These are phyloP conservation scores for Prasinococcaceae sp. DNA, from an alignment of 139 green algal genomes.

Conservation along the genomic window DNA sequence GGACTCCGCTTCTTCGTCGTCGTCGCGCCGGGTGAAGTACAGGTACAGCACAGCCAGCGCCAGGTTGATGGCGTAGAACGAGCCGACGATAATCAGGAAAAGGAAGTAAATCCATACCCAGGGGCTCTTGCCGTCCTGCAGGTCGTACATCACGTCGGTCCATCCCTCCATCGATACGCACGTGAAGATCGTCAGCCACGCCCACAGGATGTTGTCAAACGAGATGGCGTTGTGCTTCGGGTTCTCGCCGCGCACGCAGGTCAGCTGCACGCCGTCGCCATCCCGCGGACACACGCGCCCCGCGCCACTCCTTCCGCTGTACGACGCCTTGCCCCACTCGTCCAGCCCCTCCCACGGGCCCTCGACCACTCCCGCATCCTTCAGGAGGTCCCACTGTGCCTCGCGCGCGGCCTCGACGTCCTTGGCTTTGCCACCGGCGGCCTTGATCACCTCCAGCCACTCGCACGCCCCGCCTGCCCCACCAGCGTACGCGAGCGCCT, in stretches of 20 bases:
- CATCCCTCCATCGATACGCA: slow-evolving; percentile 43
- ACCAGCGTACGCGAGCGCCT: no score
- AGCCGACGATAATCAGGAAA: slow-evolving; percentile 48
- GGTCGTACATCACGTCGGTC: slow-evolving; percentile 35
- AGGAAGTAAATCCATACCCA: slow-evolving; percentile 50
- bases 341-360: no score
- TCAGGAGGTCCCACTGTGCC: no score
- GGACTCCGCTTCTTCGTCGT: neutral
- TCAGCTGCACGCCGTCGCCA: neutral
- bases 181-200: slow-evolving; percentile 61
- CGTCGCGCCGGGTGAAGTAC: slow-evolving; percentile 22
- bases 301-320: neutral
- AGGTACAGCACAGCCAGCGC: slow-evolving; percentile 38
- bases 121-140: slow-evolving; percentile 10
- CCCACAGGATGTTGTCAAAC: slow-evolving; percentile 57
- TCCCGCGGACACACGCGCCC: neutral
- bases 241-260: neutral
- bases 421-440: no score
- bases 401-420: no score
- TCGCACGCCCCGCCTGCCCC: no score
- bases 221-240: slow-evolving; percentile 33
- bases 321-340: no score
- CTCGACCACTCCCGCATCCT: neutral
- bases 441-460: no score
- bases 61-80: slow-evolving; percentile 60